Evolutionary conservation across 2,329 filamentous ascomycete species (phyloP), one percentile per base, ranked within the genome.

Genomic region (Sphaerulina vaccinii): DNA sequence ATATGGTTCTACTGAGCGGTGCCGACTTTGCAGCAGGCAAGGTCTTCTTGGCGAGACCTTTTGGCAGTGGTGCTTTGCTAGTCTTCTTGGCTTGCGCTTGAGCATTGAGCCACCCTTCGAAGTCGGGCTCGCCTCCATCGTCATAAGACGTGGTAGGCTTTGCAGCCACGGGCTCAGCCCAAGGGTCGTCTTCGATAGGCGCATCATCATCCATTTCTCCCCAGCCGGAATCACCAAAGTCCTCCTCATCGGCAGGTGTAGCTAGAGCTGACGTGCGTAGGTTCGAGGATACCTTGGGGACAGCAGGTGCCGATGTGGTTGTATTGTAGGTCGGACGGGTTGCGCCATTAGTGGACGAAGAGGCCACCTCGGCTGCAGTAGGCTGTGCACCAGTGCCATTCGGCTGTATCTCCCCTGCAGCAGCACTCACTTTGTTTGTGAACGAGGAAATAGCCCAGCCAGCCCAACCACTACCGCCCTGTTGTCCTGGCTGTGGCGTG

Each of bases 361-460:
- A 80, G 7, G 75, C 72, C 27, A 78, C 70, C 16, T 51, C 44
- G 23, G 48, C 53, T 19, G 54, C 39, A 18, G 51, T 43, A 13
- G 59, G 47, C 15, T 44, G 37, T 36, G 51, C 45, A 24, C 46
- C 73, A 54, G 78, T 78, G 47, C 76, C 71, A 15, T 78, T 68
- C 10, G 83, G 74, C 65, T 92, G 79, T 57, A 99, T 99, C 51
- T 96, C 87, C 15, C 93, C 93, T 7, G 87, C 87, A 0, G 90
- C 90, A 0, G 87, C 74, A 1, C 89, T 85, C 10, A 97, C 70
- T 65, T 96, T 96, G 71, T 97, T 97, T 1, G 93, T 97, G 68
- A 99, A 99, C 1, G 90, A 96, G 0, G 93, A 97, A 49, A 99
- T 96, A 1, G 93, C 93, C 93, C 93, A 99, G 10, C 93, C 93